Base-by-base conservation (phyloP, 2,329 filamentous ascomycete genomes). In the Davidsoniella australis region DNA sequence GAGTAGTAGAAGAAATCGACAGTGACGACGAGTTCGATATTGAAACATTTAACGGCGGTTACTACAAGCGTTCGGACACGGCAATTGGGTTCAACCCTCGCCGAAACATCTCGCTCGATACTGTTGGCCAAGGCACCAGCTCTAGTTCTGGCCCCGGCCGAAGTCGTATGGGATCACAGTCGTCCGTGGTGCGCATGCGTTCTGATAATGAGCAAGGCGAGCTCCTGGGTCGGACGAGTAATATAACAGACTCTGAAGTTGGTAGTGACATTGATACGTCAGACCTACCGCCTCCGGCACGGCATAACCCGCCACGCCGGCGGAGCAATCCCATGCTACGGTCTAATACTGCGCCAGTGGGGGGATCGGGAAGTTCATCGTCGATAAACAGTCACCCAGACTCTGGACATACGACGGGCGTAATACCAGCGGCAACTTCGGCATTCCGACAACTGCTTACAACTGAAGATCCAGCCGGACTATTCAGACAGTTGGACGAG, bases 11-110 rank as follows among this genome's bases (percentile, higher is more conserved):
- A 58, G 91, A 98, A 62, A 84, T 94, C 41, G 91, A 98, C 61
- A 94, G 86, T 41, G 91, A 98, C 60, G 91, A 98, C 60, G 91
- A 98, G 63, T 98, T 98, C 58, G 91, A 98, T 61, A 98, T 95
- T 54, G 91, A 95, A 62, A 68, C 71, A 10, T 78, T 83, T 47
- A 75, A 75, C 16, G 72, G 75, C 20, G 81, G 81, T 9, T 78
- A 82, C 6, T 93, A 88, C 58, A 91, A 94, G 61, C 82, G 85
- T 55, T 76, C 81, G 36, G 83, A 83, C 46, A 76, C 72, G 20
- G 85, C 75, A 12, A 77, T 94, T 49, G 88, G 87, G 18, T 86
- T 86, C 59, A 81, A 69, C 4, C 85, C 86, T 14, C 78, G 80
- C 48, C 75, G 76, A 40, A 78, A 73, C 49, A 73, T 80, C 37